phyloP scores from a whole-genome alignment of 2,329 filamentous ascomycete genomes.

The Neonectria punicea region DNA sequence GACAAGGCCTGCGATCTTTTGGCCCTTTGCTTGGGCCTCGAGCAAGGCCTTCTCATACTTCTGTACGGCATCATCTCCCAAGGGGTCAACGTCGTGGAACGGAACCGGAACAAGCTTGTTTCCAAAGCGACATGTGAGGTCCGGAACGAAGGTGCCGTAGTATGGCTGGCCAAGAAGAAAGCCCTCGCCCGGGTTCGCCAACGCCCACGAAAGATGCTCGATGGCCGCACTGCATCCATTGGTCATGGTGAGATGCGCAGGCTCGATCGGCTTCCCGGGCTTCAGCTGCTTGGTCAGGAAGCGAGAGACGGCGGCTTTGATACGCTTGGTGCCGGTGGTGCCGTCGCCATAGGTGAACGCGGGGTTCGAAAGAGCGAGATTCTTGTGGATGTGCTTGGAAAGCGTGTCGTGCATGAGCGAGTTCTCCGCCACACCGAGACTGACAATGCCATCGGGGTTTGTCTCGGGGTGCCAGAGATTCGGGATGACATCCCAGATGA shows the following conservation, averaged over 20 bases:
- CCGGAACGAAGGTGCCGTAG: constrained; percentile 60
- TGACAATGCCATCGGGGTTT: constrained; percentile 59
- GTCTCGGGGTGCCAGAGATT: constrained; percentile 55
- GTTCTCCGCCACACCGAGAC: constrained; percentile 64
- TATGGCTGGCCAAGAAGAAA: constrained; percentile 56
- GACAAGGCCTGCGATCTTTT: constrained; percentile 58
- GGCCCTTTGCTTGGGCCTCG: constrained; percentile 50
- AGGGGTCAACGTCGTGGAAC: constrained; percentile 57
- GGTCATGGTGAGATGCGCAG: constrained; percentile 49
- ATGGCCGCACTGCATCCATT: constrained; percentile 56
- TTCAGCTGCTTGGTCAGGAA: constrained; percentile 51
- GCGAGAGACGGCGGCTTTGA: constrained; percentile 45
- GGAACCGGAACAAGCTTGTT: constrained; percentile 55
- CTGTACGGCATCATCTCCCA: constrained; percentile 52
- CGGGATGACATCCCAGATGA: constrained; percentile 56
- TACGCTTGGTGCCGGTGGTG: constrained; percentile 48
- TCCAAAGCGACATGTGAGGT: constrained; percentile 55
- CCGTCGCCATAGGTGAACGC: constrained; percentile 57
- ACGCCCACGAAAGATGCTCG: constrained; percentile 53
- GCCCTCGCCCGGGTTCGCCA: constrained; percentile 53
- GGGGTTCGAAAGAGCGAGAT: constrained; percentile 45
- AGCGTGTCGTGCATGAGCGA: constrained; percentile 60
- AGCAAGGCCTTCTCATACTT: constrained; percentile 58
- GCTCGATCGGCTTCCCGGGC: constrained; percentile 42
- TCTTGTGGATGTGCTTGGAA: constrained; percentile 52